Conservation (phyloP, 2,329 filamentous ascomycete species). For the Penicillium fuscoglaucum region DNA sequence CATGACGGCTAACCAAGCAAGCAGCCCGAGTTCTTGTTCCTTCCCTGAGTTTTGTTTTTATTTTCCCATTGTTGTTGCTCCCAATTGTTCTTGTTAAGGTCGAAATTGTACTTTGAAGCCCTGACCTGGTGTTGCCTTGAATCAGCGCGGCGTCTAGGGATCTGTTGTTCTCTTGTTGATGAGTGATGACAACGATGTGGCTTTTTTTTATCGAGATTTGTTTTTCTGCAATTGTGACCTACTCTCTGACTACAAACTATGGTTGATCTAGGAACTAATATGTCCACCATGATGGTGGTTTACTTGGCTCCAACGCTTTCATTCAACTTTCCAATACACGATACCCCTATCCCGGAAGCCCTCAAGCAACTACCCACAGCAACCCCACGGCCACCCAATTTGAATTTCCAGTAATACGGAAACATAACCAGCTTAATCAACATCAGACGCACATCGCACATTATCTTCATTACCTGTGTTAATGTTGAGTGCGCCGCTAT, state of each 20-base stretch:
- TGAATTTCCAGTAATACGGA: neutral
- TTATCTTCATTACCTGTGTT: neutral
- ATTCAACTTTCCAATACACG: neutral
- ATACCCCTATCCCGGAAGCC: neutral
- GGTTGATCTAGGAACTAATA: conserved; percentile 5
- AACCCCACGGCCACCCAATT: neutral
- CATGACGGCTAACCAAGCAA: conserved; percentile 9
- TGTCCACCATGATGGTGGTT: neutral
- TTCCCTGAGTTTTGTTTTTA: neutral
- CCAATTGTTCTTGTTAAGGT: neutral
- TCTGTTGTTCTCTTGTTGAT: conserved; percentile 1
- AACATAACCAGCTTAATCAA: neutral
- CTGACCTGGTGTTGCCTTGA: neutral
- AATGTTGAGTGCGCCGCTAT: neutral
- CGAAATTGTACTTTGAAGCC: neutral
- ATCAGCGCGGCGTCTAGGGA: conserved; percentile 1
- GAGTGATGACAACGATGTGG: conserved; percentile 2
- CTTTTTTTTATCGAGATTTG: neutral
- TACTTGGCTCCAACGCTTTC: neutral
- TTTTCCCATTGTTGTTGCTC: neutral
- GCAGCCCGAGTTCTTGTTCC: neutral
- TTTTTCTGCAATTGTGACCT: conserved; percentile 1
- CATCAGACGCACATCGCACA: neutral
- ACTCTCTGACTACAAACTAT: neutral
- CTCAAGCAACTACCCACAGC: neutral